Evolutionary conservation across 768 basidiomycete genomes (phyloP).

Genomic region (Galerina sulciceps): DNA sequence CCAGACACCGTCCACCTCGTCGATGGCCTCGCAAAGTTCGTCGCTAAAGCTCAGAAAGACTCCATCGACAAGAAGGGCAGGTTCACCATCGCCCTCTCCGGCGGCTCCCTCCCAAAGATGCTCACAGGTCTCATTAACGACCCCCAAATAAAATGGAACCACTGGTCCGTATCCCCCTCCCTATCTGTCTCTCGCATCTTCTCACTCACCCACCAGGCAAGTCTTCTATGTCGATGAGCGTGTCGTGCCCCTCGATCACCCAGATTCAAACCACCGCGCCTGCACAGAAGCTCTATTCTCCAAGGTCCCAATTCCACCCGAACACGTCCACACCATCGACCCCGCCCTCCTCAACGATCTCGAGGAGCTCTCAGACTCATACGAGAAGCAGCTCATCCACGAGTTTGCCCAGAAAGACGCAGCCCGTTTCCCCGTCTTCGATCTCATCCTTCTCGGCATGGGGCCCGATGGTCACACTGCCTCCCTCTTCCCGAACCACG

Average conservation of each 20-base stretch:
- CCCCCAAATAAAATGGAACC: conserved; percentile 84
- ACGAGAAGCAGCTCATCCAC: conserved; percentile 83
- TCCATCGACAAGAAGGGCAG: conserved; percentile 86
- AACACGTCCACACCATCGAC: conserved; percentile 88
- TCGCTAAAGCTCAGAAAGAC: conserved; percentile 87
- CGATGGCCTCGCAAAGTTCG: conserved; percentile 75
- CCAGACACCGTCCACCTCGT: conserved; percentile 56
- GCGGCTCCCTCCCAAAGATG: conserved; percentile 87
- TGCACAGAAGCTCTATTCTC: conserved; percentile 77
- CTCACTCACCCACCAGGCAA: conserved; percentile 64
- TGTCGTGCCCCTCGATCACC: conserved; percentile 88
- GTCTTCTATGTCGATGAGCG: conserved; percentile 98
- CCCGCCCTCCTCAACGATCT: conserved; percentile 64
- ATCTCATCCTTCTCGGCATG: conserved; percentile 95
- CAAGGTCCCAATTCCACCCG: conserved; percentile 76
- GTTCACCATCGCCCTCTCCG: conserved; percentile 93
- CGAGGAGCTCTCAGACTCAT: conserved; percentile 80
- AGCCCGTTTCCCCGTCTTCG: conserved; percentile 96
- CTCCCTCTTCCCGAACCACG: conserved; percentile 95
- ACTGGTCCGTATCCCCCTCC: conserved; percentile 66
- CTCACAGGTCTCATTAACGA: conserved; percentile 72
- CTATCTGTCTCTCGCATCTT: neutral
- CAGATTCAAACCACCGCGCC: conserved; percentile 89
- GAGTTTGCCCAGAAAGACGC: conserved; percentile 93
- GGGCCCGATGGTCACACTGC: conserved; percentile 99